These are phyloP conservation scores for Vaccinium myrtillus DNA, from an alignment of 148 eudicot species.

Conservation along the genomic window DNA sequence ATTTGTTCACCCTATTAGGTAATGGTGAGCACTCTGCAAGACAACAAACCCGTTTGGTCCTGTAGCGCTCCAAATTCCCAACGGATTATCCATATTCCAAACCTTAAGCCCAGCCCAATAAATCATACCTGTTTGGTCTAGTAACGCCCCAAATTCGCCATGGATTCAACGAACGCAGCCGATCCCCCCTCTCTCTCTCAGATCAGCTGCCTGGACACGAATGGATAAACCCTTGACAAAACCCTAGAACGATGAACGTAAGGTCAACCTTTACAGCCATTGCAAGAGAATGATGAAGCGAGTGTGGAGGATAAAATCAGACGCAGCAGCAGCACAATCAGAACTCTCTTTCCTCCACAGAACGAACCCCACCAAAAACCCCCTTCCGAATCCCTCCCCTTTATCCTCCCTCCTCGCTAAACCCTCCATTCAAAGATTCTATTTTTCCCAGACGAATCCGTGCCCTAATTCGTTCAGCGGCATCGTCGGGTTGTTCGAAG, in stretches of 20 bases:
- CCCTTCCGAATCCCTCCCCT: background rate
- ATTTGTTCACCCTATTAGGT: too few species aligned
- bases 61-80: too few species aligned
- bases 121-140: background rate
- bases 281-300: conserved; percentile 23
- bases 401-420: background rate
- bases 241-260: background rate
- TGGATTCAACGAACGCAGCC: background rate
- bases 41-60: too few species aligned
- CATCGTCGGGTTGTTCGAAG: conserved; percentile 16
- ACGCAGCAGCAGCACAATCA: conserved; percentile 18
- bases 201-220: background rate
- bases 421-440: background rate
- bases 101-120: background rate
- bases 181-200: background rate
- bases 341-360: conserved; percentile 12
- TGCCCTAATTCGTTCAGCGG: background rate
- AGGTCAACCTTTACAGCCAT: background rate
- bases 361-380: conserved; percentile 12
- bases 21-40: too few species aligned
- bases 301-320: conserved; percentile 25
- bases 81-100: background rate
- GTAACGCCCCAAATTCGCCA: background rate
- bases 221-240: background rate
- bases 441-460: background rate